Conservation (phyloP, 1,284 basidiomycete species). For the Puccinia novopanici region DNA sequence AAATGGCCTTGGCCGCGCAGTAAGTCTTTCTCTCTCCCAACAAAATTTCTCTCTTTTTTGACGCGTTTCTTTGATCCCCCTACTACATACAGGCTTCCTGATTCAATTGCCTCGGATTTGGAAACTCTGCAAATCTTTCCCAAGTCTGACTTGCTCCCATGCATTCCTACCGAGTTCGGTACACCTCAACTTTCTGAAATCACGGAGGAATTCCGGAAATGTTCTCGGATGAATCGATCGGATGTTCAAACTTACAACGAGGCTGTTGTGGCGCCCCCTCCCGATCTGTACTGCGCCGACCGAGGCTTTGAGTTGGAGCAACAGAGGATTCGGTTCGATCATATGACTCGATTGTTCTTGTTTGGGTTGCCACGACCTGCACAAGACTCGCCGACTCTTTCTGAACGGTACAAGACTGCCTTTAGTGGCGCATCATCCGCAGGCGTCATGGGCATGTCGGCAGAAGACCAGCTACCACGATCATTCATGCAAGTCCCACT, state of each 20-base stretch:
- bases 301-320: constrained; percentile 78
- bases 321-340: constrained; percentile 62
- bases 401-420: constrained; percentile 63
- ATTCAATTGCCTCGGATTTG: constrained; percentile 35
- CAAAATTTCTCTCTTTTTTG: background rate
- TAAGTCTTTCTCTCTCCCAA: constrained; percentile 11
- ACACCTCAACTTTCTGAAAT: constrained; percentile 69
- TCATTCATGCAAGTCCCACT: constrained; percentile 91
- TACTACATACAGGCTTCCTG: constrained; percentile 24
- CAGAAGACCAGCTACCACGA: constrained; percentile 74
- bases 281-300: constrained; percentile 73
- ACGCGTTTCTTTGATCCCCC: background rate
- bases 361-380: constrained; percentile 79
- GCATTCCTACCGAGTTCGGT: constrained; percentile 57
- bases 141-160: constrained; percentile 55
- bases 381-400: constrained; percentile 68
- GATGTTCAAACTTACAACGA: constrained; percentile 80
- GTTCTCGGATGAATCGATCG: constrained; percentile 77
- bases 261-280: constrained; percentile 78
- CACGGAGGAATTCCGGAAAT: constrained; percentile 67
- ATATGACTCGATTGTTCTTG: constrained; percentile 72
- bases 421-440: constrained; percentile 69
- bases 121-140: constrained; percentile 30
- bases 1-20: constrained; percentile 30
- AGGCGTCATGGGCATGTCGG: constrained; percentile 73